phyloP scores from a whole-genome alignment of 352 stramenopile genomes.

The Pythium diclinum region DNA sequence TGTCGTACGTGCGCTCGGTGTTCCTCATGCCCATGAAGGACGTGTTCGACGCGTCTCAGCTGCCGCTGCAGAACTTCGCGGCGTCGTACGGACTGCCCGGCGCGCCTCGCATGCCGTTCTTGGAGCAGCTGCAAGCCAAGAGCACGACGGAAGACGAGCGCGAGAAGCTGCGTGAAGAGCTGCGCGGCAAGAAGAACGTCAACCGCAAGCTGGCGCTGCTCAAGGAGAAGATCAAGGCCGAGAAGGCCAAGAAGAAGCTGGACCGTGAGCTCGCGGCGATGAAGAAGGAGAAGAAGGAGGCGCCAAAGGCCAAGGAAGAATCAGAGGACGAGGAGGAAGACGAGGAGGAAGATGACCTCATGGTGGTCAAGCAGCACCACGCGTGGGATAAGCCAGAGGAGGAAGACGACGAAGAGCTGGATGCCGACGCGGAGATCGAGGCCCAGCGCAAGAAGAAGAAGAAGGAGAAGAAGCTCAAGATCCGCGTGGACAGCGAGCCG shows the following conservation, averaged over 20 bases:
- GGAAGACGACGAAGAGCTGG: slow-evolving; percentile 35
- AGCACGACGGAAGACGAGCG: slow-evolving; percentile 30
- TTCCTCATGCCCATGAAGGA: slow-evolving; percentile 95
- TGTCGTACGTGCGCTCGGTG: slow-evolving; percentile 96
- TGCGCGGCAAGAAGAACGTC: slow-evolving; percentile 95
- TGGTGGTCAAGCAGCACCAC: slow-evolving; percentile 92
- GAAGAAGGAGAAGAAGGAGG: slow-evolving; percentile 28
- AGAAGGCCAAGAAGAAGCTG: slow-evolving; percentile 93
- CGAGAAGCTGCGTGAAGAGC: slow-evolving; percentile 82
- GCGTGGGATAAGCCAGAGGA: slow-evolving; percentile 65
- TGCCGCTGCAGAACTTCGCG: slow-evolving; percentile 93
- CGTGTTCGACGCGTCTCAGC: slow-evolving; percentile 89
- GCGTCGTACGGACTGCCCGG: slow-evolving; percentile 92
- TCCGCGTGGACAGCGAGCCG: slow-evolving; percentile 65
- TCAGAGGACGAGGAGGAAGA: slow-evolving; percentile 59
- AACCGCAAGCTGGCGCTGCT: slow-evolving; percentile 96
- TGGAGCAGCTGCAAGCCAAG: slow-evolving; percentile 71
- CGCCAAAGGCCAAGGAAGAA: slow-evolving; percentile 23
- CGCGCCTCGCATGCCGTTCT: slow-evolving; percentile 91
- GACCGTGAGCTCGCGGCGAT: slow-evolving; percentile 63
- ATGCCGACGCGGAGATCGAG: slow-evolving; percentile 47
- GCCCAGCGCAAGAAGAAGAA: slow-evolving; percentile 68
- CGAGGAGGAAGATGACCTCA: slow-evolving; percentile 87
- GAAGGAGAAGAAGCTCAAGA: slow-evolving; percentile 84
- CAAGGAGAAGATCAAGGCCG: slow-evolving; percentile 97